These are phyloP conservation scores for Lotmaria passim DNA, from an alignment of 208 protist genomes.

Conservation along the genomic window DNA sequence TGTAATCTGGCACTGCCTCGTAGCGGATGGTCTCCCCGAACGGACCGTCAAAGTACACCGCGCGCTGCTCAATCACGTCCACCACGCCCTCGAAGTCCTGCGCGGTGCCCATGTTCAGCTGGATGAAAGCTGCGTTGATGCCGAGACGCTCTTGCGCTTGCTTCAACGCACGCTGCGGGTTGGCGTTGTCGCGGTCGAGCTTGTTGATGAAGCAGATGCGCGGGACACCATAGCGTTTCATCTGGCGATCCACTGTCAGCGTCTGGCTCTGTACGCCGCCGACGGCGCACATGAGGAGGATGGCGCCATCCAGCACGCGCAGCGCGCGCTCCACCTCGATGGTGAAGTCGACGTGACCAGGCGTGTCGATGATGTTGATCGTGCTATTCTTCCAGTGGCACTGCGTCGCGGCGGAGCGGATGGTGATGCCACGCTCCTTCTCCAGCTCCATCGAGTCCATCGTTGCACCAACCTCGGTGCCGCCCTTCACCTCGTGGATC, in stretches of 20 bases:
- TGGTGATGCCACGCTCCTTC: conserved; percentile 99
- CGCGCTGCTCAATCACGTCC: conserved; percentile 94
- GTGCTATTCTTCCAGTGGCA: conserved; percentile 94
- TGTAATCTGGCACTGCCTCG: conserved; percentile 82
- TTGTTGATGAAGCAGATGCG: conserved; percentile 99
- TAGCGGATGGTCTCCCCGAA: conserved; percentile 90
- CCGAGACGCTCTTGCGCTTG: conserved; percentile 93
- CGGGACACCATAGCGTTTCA: conserved; percentile 98
- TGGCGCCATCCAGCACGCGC: conserved; percentile 98
- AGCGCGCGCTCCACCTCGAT: conserved; percentile 99
- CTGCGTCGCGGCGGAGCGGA: conserved; percentile 98
- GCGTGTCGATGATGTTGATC: conserved; percentile 99
- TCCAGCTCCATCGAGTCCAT: conserved; percentile 99
- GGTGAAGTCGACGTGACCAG: conserved; percentile 99
- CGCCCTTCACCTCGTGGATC: conserved; percentile 98
- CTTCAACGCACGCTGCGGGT: conserved; percentile 80
- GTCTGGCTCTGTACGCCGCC: conserved; percentile 98
- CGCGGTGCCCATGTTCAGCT: conserved; percentile 97
- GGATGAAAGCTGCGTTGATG: conserved; percentile 95
- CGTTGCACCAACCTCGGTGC: conserved; percentile 98
- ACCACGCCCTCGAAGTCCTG: conserved; percentile 96
- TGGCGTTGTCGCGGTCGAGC: conserved; percentile 95
- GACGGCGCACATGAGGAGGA: conserved; percentile 97
- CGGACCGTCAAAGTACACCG: conserved; percentile 94
- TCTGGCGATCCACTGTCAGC: conserved; percentile 99